A percentile compares a stretch with the other conserved stretches of the same genome.
Evolutionary conservation across 2,329 filamentous ascomycete genomes (phyloP).

Genomic region (Laburnicola sp.): DNA sequence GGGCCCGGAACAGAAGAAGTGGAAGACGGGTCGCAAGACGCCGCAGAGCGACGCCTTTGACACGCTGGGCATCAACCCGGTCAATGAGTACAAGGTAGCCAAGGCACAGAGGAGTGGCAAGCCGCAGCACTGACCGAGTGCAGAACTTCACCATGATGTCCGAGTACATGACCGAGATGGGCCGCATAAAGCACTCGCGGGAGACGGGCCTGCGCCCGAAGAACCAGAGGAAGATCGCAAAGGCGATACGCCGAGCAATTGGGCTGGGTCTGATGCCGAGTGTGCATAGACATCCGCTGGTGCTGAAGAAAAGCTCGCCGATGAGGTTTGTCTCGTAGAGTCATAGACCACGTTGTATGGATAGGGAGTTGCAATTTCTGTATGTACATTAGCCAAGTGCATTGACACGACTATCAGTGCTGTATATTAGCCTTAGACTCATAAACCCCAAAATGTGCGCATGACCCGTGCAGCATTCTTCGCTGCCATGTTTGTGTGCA

Average conservation of each 20-base stretch:
- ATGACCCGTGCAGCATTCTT: too few species aligned
- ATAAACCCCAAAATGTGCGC: too few species aligned
- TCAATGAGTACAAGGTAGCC: slow-evolving; percentile 82
- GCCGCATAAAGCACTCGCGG: slow-evolving; percentile 76
- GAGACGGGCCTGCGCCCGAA: slow-evolving; percentile 80
- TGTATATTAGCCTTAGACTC: too few species aligned
- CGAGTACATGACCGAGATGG: slow-evolving; percentile 83
- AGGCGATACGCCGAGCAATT: slow-evolving; percentile 85
- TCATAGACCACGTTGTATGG: slow-evolving; percentile 3
- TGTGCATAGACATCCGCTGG: slow-evolving; percentile 77
- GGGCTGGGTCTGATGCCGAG: slow-evolving; percentile 91
- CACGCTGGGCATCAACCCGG: slow-evolving; percentile 74
- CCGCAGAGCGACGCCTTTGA: slow-evolving; percentile 73
- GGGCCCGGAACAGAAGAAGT: slow-evolving; percentile 77
- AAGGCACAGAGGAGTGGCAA: background rate
- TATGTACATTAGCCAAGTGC: slow-evolving; percentile 6
- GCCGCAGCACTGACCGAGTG: slow-evolving; percentile 11
- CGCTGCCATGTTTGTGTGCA: too few species aligned
- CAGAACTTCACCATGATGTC: slow-evolving; percentile 92
- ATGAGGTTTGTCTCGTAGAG: slow-evolving; percentile 26
- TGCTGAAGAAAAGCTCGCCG: slow-evolving; percentile 34
- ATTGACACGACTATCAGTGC: too few species aligned
- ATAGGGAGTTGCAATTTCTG: background rate
- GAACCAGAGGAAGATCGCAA: slow-evolving; percentile 92
- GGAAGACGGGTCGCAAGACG: slow-evolving; percentile 60